These are phyloP conservation scores for Syzygium grande DNA, from an alignment of 345 rosid genomes.

Conservation along the genomic window DNA sequence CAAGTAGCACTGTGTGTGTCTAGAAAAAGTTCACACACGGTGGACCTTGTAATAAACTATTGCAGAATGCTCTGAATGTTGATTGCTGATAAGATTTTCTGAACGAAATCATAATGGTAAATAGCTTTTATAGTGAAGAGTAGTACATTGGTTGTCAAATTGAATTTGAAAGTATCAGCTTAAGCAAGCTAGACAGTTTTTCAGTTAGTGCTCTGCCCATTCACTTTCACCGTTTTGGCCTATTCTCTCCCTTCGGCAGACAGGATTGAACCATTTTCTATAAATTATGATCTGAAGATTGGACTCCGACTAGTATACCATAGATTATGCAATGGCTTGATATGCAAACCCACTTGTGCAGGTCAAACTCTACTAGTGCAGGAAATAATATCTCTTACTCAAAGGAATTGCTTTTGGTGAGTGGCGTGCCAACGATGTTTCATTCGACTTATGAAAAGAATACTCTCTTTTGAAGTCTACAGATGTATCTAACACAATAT, in stretches of 20 bases:
- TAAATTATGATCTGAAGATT: neutral
- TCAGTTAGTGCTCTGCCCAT: neutral
- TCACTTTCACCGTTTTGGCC: neutral
- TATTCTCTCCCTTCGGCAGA: neutral
- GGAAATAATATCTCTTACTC: slow-evolving; percentile 27
- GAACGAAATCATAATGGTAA: neutral
- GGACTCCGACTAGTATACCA: neutral
- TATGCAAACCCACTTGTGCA: slow-evolving; percentile 5
- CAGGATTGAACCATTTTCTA: neutral
- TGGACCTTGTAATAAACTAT: neutral
- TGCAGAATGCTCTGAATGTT: neutral
- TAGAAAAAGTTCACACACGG: neutral
- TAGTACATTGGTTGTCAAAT: neutral
- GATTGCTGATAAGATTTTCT: neutral
- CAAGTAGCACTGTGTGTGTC: neutral
- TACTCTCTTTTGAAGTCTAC: neutral
- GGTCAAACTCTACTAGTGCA: slow-evolving; percentile 31
- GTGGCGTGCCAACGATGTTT: neutral
- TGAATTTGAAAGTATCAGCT: neutral
- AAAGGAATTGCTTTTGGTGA: slow-evolving; percentile 40
- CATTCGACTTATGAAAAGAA: neutral
- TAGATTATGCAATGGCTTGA: neutral
- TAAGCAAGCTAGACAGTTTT: neutral
- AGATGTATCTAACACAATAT: neutral
- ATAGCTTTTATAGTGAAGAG: neutral